A percentile compares a stretch with the other conserved stretches of the same genome.
Conservation (phyloP, 257 asterid species). For the Lantana camara region DNA sequence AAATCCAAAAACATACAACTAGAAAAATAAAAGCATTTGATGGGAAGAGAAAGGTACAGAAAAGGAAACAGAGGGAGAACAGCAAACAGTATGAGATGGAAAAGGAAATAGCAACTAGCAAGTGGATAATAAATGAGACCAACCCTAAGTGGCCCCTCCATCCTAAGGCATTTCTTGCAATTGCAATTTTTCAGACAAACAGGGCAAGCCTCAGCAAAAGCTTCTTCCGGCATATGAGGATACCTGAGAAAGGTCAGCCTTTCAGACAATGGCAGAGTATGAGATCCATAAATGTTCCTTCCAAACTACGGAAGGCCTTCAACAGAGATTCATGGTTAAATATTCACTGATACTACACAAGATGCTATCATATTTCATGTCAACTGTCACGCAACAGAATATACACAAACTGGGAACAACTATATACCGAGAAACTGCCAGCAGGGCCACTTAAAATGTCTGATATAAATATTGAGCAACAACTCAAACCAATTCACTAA, state of each 20-base stretch:
- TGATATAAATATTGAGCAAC: slow-evolving; percentile 10
- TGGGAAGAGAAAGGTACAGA: neutral
- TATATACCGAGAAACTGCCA: slow-evolving; percentile 3
- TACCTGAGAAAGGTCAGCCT: slow-evolving; percentile 60
- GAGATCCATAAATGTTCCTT: slow-evolving; percentile 11
- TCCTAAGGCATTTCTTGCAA: slow-evolving; percentile 85
- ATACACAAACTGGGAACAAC: neutral
- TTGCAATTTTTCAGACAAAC: slow-evolving; percentile 80
- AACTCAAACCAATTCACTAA: neutral
- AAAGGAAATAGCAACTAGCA: slow-evolving; percentile 17
- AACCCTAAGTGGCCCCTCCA: slow-evolving; percentile 59
- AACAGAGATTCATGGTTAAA: slow-evolving; percentile 1
- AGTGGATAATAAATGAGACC: slow-evolving; percentile 26
- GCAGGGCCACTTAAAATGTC: neutral
- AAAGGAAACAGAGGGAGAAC: neutral
- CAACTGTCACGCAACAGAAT: slow-evolving; percentile 2
- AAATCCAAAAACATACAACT: slow-evolving; percentile 19
- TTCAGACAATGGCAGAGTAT: slow-evolving; percentile 21
- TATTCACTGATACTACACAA: neutral
- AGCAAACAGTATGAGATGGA: neutral
- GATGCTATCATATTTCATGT: neutral
- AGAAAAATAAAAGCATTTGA: slow-evolving; percentile 9
- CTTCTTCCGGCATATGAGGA: slow-evolving; percentile 70
- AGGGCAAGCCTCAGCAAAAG: slow-evolving; percentile 77
- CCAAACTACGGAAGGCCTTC: neutral